These are phyloP conservation scores for Chromera velia DNA, from an alignment of 73 alveolate genomes.

Conservation along the genomic window DNA sequence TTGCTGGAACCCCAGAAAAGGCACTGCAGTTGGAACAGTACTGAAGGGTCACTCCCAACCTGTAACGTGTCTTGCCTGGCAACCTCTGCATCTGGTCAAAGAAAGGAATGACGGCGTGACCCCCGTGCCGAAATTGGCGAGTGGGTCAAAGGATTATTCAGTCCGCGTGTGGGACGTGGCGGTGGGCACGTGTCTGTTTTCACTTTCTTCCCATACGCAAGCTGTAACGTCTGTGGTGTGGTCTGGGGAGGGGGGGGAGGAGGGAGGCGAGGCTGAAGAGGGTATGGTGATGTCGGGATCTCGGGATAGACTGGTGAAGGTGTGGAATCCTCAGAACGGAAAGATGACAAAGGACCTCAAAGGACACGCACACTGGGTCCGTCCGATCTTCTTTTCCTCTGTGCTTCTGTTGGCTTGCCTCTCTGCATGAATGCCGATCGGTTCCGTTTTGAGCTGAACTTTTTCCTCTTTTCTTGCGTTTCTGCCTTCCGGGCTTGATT, in stretches of 20 bases:
- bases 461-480: too few relatives aligned
- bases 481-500: too few relatives aligned
- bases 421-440: background rate
- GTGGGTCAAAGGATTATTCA: conserved; percentile 77
- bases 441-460: too few relatives aligned
- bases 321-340: conserved; percentile 77
- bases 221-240: conserved; percentile 84
- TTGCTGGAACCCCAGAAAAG: conserved; percentile 24
- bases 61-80: conserved; percentile 27
- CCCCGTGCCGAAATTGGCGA: background rate
- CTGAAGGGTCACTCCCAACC: conserved; percentile 36
- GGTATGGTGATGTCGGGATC: conserved; percentile 86
- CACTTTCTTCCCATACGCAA: conserved; percentile 80
- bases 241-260: conserved; percentile 33
- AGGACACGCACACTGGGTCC: conserved; percentile 93
- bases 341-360: conserved; percentile 65
- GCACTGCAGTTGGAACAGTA: conserved; percentile 17
- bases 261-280: conserved; percentile 38
- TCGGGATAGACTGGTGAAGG: conserved; percentile 89
- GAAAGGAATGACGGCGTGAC: background rate
- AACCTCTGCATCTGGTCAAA: conserved; percentile 20
- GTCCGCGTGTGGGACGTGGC: conserved; percentile 84
- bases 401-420: background rate
- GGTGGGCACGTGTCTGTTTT: conserved; percentile 59
- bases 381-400: conserved; percentile 55